These are phyloP conservation scores for Gymnopilus dilepis DNA, from an alignment of 768 basidiomycete genomes.

Conservation along the genomic window DNA sequence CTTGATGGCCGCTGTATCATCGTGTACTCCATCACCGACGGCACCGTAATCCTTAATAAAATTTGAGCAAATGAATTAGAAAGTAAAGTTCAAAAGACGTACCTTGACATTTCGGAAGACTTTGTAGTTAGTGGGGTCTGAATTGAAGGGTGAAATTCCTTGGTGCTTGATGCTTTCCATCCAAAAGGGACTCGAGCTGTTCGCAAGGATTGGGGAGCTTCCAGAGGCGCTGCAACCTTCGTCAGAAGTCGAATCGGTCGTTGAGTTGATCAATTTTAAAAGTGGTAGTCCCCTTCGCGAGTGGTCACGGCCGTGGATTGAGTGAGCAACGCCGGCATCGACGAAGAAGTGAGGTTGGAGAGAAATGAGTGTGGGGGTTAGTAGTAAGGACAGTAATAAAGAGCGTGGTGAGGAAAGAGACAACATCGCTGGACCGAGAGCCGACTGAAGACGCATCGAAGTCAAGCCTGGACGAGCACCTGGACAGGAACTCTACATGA, in stretches of 20 bases:
- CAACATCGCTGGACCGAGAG: not conserved
- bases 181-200: constrained; percentile 63
- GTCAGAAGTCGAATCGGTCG: not conserved
- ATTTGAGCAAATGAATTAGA: not conserved
- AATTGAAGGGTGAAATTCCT: constrained; percentile 70
- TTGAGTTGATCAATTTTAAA: not conserved
- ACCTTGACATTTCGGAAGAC: constrained; percentile 81
- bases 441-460: not conserved
- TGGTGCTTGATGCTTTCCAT: constrained; percentile 75
- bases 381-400: constrained; percentile 1
- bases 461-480: not conserved
- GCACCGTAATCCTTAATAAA: constrained; percentile 26
- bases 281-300: not conserved
- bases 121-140: constrained; percentile 58
- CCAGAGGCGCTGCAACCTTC: not conserved
- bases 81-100: not conserved
- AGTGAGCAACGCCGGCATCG: not conserved
- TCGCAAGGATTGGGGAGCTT: constrained; percentile 25
- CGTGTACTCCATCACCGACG: constrained; percentile 60
- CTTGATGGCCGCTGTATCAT: constrained; percentile 59
- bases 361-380: constrained; percentile 4
- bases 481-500: not conserved
- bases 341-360: not conserved
- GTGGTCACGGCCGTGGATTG: not conserved
- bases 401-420: not conserved